Conservation (phyloP, 2,329 filamentous ascomycete genomes). For the Pseudonectria foliicola region DNA sequence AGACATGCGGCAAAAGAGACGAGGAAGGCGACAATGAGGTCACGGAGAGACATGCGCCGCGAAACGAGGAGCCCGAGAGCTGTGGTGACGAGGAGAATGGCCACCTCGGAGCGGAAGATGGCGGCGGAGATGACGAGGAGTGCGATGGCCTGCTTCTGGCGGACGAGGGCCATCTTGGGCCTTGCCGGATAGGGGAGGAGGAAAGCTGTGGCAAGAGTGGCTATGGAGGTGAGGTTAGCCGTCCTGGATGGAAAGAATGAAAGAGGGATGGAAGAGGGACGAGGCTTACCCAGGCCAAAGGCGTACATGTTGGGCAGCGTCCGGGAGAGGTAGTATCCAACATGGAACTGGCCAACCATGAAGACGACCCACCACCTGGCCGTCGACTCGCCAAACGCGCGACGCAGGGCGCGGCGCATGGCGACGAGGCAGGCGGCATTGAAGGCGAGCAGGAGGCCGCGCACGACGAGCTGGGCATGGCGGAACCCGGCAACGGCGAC, state of each 20-base stretch:
- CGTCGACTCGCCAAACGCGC: slow-evolving; percentile 59
- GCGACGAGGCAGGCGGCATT: slow-evolving; percentile 64
- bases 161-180: slow-evolving; percentile 25
- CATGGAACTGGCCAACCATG: slow-evolving; percentile 80
- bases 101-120: slow-evolving; percentile 85
- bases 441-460: slow-evolving; percentile 67
- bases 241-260: too few species aligned
- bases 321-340: slow-evolving; percentile 85
- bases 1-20: slow-evolving; percentile 61
- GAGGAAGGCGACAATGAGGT: slow-evolving; percentile 60
- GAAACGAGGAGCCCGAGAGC: slow-evolving; percentile 56
- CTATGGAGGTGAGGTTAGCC: slow-evolving; percentile 32
- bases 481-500: slow-evolving; percentile 48
- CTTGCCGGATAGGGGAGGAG: slow-evolving; percentile 28
- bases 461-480: slow-evolving; percentile 56
- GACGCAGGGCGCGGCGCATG: slow-evolving; percentile 57
- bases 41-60: slow-evolving; percentile 43
- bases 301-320: slow-evolving; percentile 97
- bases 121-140: slow-evolving; percentile 74
- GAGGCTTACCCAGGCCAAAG: slow-evolving; percentile 66
- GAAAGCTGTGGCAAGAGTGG: slow-evolving; percentile 55
- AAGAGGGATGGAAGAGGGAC: neutral
- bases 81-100: slow-evolving; percentile 66
- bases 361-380: slow-evolving; percentile 75
- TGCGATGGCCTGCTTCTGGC: slow-evolving; percentile 59